phyloP scores from a whole-genome alignment of 768 basidiomycete genomes.

The Mycena kentingensis region DNA sequence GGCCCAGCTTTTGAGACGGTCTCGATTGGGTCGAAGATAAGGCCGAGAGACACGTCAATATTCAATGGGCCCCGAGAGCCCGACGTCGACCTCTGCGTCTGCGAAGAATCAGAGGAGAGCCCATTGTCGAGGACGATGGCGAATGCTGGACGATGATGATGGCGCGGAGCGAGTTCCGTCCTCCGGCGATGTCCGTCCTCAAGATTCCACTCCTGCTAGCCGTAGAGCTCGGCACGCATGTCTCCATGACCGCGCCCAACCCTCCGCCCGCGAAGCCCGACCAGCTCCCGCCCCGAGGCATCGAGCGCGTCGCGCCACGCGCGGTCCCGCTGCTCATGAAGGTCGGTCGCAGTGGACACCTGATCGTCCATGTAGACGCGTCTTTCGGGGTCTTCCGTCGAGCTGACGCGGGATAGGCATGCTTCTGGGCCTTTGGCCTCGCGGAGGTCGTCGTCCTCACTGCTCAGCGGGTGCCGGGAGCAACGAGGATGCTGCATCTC shows the following conservation, averaged over 20 bases:
- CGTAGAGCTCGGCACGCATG: slow-evolving; percentile 29
- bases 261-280: slow-evolving; percentile 26
- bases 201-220: slow-evolving; percentile 30
- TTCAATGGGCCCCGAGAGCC: too few species aligned
- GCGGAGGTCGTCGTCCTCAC: slow-evolving; percentile 24
- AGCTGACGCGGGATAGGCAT: slow-evolving; percentile 12
- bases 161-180: too few species aligned
- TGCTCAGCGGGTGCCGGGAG: slow-evolving; percentile 10
- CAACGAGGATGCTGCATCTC: slow-evolving; percentile 20
- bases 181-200: slow-evolving; percentile 23
- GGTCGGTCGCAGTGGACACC: slow-evolving; percentile 17
- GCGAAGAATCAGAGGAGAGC: too few species aligned
- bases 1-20: too few species aligned
- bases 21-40: too few species aligned
- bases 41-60: too few species aligned
- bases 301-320: slow-evolving; percentile 20
- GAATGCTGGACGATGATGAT: too few species aligned
- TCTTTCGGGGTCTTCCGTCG: background rate
- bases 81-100: too few species aligned
- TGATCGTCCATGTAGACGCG: slow-evolving; percentile 4
- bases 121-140: too few species aligned
- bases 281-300: slow-evolving; percentile 25
- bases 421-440: slow-evolving; percentile 24
- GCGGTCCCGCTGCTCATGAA: slow-evolving; percentile 24
- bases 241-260: slow-evolving; percentile 31